Conservation (phyloP, 805 yeast species). For the Ogataea philodendri region DNA sequence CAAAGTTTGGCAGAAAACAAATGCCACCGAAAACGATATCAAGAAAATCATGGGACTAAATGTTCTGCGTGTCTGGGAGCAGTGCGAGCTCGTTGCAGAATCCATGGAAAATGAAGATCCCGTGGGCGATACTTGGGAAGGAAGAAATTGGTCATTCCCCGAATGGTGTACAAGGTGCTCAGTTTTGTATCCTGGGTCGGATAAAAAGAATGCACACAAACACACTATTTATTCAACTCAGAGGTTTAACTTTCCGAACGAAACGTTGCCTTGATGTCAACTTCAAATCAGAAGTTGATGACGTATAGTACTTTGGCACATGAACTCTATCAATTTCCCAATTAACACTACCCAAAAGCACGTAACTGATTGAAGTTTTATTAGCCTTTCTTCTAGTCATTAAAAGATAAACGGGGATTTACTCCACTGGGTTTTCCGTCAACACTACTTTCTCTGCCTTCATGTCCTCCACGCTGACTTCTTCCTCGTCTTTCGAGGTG, state of each 20-base stretch:
- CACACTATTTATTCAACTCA: not conserved
- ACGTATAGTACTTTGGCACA: too few species aligned
- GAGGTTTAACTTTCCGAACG: slow-evolving; percentile 1
- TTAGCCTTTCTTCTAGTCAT: too few species aligned
- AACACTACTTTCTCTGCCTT: not conserved
- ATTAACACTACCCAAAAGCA: too few species aligned
- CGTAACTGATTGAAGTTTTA: too few species aligned
- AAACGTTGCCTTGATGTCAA: too few species aligned
- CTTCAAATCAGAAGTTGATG: too few species aligned
- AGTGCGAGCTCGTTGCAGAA: slow-evolving; percentile 35
- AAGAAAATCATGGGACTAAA: slow-evolving; percentile 45
- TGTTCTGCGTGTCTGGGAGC: slow-evolving; percentile 47
- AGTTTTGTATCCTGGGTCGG: slow-evolving; percentile 3
- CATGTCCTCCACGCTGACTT: not conserved
- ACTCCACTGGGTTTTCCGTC: too few species aligned
- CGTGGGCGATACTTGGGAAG: slow-evolving; percentile 42
- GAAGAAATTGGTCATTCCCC: slow-evolving; percentile 41
- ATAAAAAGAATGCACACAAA: not conserved
- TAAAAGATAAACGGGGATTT: too few species aligned
- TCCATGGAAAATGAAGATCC: slow-evolving; percentile 23
- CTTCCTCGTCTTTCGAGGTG: slow-evolving; percentile 1
- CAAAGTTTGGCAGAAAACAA: slow-evolving; percentile 28
- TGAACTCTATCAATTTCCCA: too few species aligned
- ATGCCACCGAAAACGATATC: slow-evolving; percentile 46
- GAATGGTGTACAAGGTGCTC: slow-evolving; percentile 18